Evolutionary conservation across 1,284 basidiomycete genomes (phyloP), one percentile per base, ranked within the genome.

Genomic region (Baeospora myosura): DNA sequence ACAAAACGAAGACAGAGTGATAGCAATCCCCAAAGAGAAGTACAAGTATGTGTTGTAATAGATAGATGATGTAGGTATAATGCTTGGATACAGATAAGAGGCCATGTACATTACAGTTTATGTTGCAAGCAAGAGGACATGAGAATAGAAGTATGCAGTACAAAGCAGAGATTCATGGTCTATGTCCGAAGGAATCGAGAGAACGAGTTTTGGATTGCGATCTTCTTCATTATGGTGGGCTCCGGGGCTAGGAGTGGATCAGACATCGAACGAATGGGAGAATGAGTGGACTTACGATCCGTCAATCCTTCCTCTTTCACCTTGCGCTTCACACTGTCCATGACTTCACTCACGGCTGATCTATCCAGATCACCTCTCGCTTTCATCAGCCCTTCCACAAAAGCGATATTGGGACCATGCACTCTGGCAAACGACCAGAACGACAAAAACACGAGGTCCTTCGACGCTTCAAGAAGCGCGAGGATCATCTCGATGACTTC

Each of bases 341-440:
- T 96, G 38, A 96, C 84, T 42, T 96, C 91, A 51, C 68, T 83
- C n/a, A 87, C 87, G 8, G 81, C 78, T 1, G 83, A 78, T 28
- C 90, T 78, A 63, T 98, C 94, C 42, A 98, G 68, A 63, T 98
- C 94, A 49, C 88, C 88, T 37, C 96, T 74, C 5, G 88, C 83
- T 58, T 84, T 88, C 76, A 98, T 86, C 36, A 98, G 54, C 3
- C 82, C 76, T 59, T 98, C 94, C 20, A 96, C 83, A 57, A 98
- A 98, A 2, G 78, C 72, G 24, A 98, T 72, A 52, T 95, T 94
- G 10, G 95, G 91, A 2, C 96, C 95, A 60, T 97, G 88, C 12
- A 87, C 78, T 56, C 93, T 91, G n/a, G 94, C 95, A 62, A 99
- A 98, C 8, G 81, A 76, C 88, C 89, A 92, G 62, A 85, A 98